phyloP scores from a whole-genome alignment of 352 stramenopile species.

The Phytopythium vexans region DNA sequence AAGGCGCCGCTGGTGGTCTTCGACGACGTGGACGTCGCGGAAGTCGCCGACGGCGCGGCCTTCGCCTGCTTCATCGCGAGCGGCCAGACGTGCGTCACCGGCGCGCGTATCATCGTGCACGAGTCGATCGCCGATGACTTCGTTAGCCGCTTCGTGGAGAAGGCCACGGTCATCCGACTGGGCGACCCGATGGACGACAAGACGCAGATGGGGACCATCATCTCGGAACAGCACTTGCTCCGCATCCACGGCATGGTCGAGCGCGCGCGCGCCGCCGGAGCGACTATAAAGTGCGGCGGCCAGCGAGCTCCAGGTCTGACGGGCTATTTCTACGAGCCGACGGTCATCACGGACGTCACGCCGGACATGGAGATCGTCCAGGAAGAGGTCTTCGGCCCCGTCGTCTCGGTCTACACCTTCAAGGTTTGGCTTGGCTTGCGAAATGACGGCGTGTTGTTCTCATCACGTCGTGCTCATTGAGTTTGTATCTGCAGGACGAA shows the following conservation, averaged over 20 bases:
- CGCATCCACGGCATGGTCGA: conserved; percentile 74
- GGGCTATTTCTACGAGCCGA: conserved; percentile 92
- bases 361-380: conserved; percentile 74
- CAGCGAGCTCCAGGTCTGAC: conserved; percentile 34
- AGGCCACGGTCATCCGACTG: conserved; percentile 50
- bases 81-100: conserved; percentile 79
- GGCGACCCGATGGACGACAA: conserved; percentile 45
- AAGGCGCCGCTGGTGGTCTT: conserved; percentile 73
- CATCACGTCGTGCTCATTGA: not conserved
- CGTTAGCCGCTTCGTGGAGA: conserved; percentile 45
- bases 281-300: conserved; percentile 72
- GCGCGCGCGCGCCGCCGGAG: conserved; percentile 76
- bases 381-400: conserved; percentile 88
- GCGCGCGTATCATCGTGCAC: conserved; percentile 83
- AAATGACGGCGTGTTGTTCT: not conserved
- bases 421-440: conserved; percentile 8
- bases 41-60: conserved; percentile 55
- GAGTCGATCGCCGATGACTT: conserved; percentile 77
- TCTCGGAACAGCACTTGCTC: conserved; percentile 47
- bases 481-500: conserved; percentile 49
- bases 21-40: conserved; percentile 51
- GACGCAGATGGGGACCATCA: conserved; percentile 72
- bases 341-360: conserved; percentile 79
- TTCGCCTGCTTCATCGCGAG: conserved; percentile 75
- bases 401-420: conserved; percentile 54